These are phyloP conservation scores for Fusarium devonianum DNA, from an alignment of 2,329 filamentous ascomycete species.

Conservation along the genomic window DNA sequence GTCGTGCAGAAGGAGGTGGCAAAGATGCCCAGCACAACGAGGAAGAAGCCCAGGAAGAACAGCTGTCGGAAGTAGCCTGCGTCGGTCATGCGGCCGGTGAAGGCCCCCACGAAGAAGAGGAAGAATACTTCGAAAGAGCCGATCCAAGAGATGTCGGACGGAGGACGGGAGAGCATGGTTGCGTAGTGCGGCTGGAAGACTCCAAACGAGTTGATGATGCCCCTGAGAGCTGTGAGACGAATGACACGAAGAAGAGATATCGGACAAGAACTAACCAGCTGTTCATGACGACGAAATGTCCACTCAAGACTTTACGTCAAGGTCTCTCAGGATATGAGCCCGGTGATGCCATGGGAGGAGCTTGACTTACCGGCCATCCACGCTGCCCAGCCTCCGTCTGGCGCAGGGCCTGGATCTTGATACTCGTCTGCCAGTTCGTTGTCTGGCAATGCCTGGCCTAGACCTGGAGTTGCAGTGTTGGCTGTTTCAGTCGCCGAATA, in stretches of 20 bases:
- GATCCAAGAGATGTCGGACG: constrained; percentile 61
- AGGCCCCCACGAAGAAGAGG: constrained; percentile 59
- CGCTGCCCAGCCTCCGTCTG: constrained; percentile 12
- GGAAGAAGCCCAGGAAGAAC: background rate
- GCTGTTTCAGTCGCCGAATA: background rate
- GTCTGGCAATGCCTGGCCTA: background rate
- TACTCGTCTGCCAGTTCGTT: background rate
- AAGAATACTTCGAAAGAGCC: constrained; percentile 60
- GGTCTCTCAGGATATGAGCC: constrained; percentile 5
- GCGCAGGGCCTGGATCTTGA: background rate
- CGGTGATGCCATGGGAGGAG: background rate
- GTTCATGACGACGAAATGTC: constrained; percentile 40
- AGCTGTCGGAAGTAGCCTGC: constrained; percentile 55
- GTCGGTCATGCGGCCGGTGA: constrained; percentile 60
- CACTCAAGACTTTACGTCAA: background rate
- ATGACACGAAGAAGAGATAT: constrained; percentile 35
- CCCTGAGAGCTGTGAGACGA: constrained; percentile 48
- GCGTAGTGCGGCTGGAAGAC: constrained; percentile 60
- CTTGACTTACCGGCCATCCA: constrained; percentile 9
- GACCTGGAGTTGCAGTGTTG: background rate
- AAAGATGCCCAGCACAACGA: constrained; percentile 8
- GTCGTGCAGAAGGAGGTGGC: constrained; percentile 1
- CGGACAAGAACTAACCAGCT: constrained; percentile 1
- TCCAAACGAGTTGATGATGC: constrained; percentile 61
- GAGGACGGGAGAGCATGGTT: constrained; percentile 45